Conservation (phyloP, 2,329 filamentous ascomycete genomes). For the Bimuria novae-zelandiae region DNA sequence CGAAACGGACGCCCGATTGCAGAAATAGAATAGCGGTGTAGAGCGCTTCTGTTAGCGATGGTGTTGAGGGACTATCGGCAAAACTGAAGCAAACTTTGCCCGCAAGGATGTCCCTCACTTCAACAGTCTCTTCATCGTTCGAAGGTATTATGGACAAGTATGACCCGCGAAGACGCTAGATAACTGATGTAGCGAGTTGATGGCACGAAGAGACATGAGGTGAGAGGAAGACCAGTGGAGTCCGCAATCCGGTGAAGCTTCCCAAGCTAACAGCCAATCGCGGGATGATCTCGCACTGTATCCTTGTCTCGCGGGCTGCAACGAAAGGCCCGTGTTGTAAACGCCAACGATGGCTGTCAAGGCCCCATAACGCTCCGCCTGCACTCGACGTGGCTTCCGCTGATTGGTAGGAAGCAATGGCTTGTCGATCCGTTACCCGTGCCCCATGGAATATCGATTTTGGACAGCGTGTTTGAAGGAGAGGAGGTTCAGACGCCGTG, state of each 20-base stretch:
- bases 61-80: conserved; percentile 28
- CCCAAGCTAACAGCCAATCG: conserved; percentile 31
- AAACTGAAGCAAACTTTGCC: conserved; percentile 28
- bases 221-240: conserved; percentile 28
- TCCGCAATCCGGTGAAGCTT: conserved; percentile 34
- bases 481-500: conserved; percentile 8
- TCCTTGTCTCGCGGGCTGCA: conserved; percentile 40
- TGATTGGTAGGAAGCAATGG: conserved; percentile 40
- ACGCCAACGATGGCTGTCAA: conserved; percentile 40
- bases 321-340: conserved; percentile 36
- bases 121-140: conserved; percentile 26
- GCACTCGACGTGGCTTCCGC: conserved; percentile 42
- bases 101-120: conserved; percentile 23
- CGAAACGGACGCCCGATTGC: conserved; percentile 13
- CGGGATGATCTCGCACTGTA: conserved; percentile 10
- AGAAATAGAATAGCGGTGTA: conserved; percentile 45
- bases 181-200: conserved; percentile 36
- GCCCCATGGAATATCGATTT: conserved; percentile 1
- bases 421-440: conserved; percentile 33
- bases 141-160: conserved; percentile 16
- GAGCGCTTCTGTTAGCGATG: conserved; percentile 12
- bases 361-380: conserved; percentile 45
- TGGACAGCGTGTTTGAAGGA: neutral
- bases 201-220: conserved; percentile 25
- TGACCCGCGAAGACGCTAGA: conserved; percentile 36